Evolutionary conservation across 1,139 yeast genomes (phyloP).

Genomic region (Geotrichum carabidarum): DNA sequence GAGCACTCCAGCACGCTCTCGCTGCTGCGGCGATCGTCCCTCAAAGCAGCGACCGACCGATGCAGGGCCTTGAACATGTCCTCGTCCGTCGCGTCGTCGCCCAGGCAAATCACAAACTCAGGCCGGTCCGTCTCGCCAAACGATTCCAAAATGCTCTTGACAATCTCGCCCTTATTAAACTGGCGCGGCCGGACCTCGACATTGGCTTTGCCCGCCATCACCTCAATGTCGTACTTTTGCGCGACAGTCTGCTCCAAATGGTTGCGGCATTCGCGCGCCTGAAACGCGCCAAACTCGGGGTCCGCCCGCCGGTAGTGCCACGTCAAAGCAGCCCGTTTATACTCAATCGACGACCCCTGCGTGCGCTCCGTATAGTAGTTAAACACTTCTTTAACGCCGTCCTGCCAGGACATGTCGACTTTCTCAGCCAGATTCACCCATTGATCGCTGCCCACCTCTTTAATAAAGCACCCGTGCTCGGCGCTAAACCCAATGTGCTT

Average conservation of each 20-base stretch:
- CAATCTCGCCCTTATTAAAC: slow-evolving; percentile 96
- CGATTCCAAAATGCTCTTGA: slow-evolving; percentile 55
- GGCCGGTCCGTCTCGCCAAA: slow-evolving; percentile 39
- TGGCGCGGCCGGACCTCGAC: slow-evolving; percentile 91
- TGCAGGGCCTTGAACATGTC: slow-evolving; percentile 83
- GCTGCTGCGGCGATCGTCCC: slow-evolving; percentile 41
- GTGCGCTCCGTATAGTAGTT: slow-evolving; percentile 75
- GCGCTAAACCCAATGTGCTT: slow-evolving; percentile 76
- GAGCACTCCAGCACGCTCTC: slow-evolving; percentile 7
- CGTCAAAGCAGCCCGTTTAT: slow-evolving; percentile 86
- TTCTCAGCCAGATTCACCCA: slow-evolving; percentile 86
- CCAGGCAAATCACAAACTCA: slow-evolving; percentile 81
- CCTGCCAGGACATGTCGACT: slow-evolving; percentile 93
- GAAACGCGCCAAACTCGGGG: slow-evolving; percentile 85
- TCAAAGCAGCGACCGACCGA: slow-evolving; percentile 30
- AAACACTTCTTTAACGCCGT: slow-evolving; percentile 68
- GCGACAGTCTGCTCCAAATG: slow-evolving; percentile 60
- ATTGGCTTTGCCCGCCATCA: slow-evolving; percentile 97
- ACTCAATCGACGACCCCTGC: slow-evolving; percentile 83
- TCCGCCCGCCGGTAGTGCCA: slow-evolving; percentile 98
- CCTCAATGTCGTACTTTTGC: slow-evolving; percentile 74
- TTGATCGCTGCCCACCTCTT: slow-evolving; percentile 50
- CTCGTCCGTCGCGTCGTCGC: slow-evolving; percentile 96
- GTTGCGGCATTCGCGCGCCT: slow-evolving; percentile 68
- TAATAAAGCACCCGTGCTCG: slow-evolving; percentile 95